Percentiles rank a stretch among this genome's conserved stretches.
Conservation (phyloP, 2,329 filamentous ascomycete species). For the Fusarium bactridioides region DNA sequence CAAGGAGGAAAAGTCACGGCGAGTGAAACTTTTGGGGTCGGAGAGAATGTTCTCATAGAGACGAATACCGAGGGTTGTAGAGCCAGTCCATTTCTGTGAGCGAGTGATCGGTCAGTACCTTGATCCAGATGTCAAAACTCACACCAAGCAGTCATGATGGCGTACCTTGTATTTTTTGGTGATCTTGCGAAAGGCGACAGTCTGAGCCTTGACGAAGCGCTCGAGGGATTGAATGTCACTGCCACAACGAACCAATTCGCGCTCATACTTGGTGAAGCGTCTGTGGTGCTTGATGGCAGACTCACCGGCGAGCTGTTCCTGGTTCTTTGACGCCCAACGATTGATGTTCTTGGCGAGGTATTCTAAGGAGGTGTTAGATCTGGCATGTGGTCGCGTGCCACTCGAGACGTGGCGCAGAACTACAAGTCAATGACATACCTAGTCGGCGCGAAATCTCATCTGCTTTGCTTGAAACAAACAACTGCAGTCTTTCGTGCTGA, state of each 20-base stretch:
- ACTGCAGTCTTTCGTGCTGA: slow-evolving; percentile 79
- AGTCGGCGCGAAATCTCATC: slow-evolving; percentile 78
- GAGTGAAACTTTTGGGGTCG: slow-evolving; percentile 75
- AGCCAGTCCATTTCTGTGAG: slow-evolving; percentile 80
- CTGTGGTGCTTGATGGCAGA: slow-evolving; percentile 58
- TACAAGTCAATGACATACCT: slow-evolving; percentile 54
- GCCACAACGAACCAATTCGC: slow-evolving; percentile 64
- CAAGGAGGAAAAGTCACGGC: slow-evolving; percentile 67
- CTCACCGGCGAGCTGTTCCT: slow-evolving; percentile 39
- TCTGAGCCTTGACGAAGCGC: slow-evolving; percentile 77
- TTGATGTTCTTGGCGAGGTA: slow-evolving; percentile 59
- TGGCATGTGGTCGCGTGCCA: slow-evolving; percentile 24
- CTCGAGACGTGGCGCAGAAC: slow-evolving; percentile 5
- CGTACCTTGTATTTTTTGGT: slow-evolving; percentile 78
- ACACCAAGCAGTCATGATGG: background rate
- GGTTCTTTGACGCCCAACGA: slow-evolving; percentile 53
- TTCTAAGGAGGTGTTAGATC: slow-evolving; percentile 49
- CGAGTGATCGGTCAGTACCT: background rate
- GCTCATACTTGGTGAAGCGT: slow-evolving; percentile 62
- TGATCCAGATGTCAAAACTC: background rate
- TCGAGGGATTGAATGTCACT: slow-evolving; percentile 75
- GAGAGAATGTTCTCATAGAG: slow-evolving; percentile 73
- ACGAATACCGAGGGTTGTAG: slow-evolving; percentile 67
- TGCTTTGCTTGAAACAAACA: slow-evolving; percentile 82
- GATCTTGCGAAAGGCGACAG: slow-evolving; percentile 81